These are phyloP conservation scores for Blastocystis sp. DNA, from an alignment of 352 stramenopile species.

Conservation along the genomic window DNA sequence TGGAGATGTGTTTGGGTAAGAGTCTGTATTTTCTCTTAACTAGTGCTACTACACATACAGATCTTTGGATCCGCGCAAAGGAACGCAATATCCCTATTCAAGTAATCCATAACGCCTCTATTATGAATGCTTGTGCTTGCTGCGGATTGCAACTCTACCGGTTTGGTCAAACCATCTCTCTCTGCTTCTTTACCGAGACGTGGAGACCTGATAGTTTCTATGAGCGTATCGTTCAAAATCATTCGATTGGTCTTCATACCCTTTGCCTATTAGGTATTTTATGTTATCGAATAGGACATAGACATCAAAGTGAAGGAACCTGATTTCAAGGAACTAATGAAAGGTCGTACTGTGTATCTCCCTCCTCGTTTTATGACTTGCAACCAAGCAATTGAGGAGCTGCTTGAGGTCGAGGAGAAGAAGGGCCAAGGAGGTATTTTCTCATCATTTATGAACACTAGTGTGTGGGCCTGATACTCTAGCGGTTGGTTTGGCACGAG, in stretches of 20 bases:
- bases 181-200: slow-evolving; percentile 86
- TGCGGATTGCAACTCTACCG: slow-evolving; percentile 95
- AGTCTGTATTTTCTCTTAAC: not conserved
- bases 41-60: slow-evolving; percentile 91
- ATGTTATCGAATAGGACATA: not conserved
- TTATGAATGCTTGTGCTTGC: slow-evolving; percentile 89
- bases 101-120: slow-evolving; percentile 94
- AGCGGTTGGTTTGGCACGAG: slow-evolving; percentile 84
- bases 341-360: slow-evolving; percentile 81
- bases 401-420: slow-evolving; percentile 85
- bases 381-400: slow-evolving; percentile 84
- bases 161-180: slow-evolving; percentile 94
- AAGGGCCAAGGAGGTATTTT: slow-evolving; percentile 70
- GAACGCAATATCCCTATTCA: slow-evolving; percentile 85
- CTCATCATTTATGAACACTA: slow-evolving; percentile 2
- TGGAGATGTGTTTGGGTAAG: slow-evolving; percentile 86
- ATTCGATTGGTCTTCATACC: slow-evolving; percentile 88
- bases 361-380: slow-evolving; percentile 95
- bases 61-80: slow-evolving; percentile 88
- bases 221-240: slow-evolving; percentile 93
- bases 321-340: slow-evolving; percentile 91
- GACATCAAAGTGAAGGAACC: slow-evolving; percentile 99
- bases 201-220: slow-evolving; percentile 95
- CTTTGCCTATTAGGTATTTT: slow-evolving; percentile 79
- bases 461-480: slow-evolving; percentile 67